A percentile compares a stretch with the other conserved stretches of the same genome.
Conservation (phyloP, 129 eudicot genomes). For the Silybum marianum region DNA sequence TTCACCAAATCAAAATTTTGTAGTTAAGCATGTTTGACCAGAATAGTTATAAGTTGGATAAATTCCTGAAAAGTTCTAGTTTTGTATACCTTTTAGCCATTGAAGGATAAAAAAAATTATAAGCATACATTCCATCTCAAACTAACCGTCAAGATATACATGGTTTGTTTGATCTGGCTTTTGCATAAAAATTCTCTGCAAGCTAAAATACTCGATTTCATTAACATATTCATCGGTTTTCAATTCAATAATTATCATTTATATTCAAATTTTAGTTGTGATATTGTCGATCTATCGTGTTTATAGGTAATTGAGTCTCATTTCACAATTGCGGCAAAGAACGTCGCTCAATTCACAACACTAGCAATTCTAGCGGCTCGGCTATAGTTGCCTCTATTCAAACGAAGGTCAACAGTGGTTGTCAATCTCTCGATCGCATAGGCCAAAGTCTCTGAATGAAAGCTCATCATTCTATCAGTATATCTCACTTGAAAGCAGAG, state of each 20-base stretch:
- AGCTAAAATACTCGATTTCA: not conserved
- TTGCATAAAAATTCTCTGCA: not conserved
- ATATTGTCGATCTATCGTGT: not conserved
- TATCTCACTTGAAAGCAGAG: not conserved
- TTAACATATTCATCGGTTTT: not conserved
- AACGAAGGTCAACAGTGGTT: not conserved
- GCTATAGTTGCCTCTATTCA: not conserved
- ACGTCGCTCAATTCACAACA: not conserved
- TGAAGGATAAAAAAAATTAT: not conserved
- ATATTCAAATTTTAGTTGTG: not conserved
- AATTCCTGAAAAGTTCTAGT: too few species aligned
- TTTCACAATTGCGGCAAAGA: not conserved
- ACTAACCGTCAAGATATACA: not conserved
- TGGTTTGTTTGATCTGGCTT: not conserved
- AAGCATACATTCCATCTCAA: not conserved
- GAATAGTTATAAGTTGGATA: too few species aligned
- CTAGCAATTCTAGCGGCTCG: not conserved
- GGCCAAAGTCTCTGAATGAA: not conserved
- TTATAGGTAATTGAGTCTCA: not conserved
- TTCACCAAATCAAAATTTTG: too few species aligned
- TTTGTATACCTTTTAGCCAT: too few species aligned
- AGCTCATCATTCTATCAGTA: too few species aligned
- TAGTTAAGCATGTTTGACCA: too few species aligned
- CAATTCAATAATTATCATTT: not conserved
- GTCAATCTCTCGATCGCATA: not conserved